Conservation (phyloP, 768 basidiomycete species). For the Russula sp. region DNA sequence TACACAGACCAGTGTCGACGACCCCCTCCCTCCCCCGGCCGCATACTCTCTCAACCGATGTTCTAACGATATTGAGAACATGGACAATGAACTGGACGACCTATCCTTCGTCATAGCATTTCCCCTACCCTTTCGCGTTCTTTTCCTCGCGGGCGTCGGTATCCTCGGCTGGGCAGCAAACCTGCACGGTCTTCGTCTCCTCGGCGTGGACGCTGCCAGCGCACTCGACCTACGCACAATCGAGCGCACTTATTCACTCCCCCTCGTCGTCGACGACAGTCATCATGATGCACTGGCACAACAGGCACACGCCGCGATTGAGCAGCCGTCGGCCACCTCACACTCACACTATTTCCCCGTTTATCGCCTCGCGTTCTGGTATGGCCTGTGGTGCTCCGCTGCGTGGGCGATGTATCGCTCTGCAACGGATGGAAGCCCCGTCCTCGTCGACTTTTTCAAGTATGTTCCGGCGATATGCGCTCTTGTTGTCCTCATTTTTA, state of each 20-base stretch:
- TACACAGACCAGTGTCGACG: too few species aligned
- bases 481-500: slow-evolving; percentile 51
- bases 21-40: too few species aligned
- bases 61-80: slow-evolving; percentile 13
- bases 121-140: slow-evolving; percentile 90
- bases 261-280: slow-evolving; percentile 32
- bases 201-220: slow-evolving; percentile 69
- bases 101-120: slow-evolving; percentile 55
- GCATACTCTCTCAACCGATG: background rate
- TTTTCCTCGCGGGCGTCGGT: slow-evolving; percentile 73
- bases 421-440: slow-evolving; percentile 54
- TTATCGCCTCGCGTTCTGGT: slow-evolving; percentile 66
- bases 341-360: slow-evolving; percentile 61
- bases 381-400: slow-evolving; percentile 55
- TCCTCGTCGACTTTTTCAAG: slow-evolving; percentile 69
- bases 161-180: slow-evolving; percentile 92
- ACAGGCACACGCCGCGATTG: slow-evolving; percentile 33
- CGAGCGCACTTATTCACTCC: slow-evolving; percentile 31
- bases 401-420: slow-evolving; percentile 71
- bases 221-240: slow-evolving; percentile 58
- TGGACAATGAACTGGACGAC: slow-evolving; percentile 39
- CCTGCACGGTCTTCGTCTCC: slow-evolving; percentile 72
- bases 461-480: slow-evolving; percentile 70
- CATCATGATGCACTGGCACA: too few species aligned
- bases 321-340: slow-evolving; percentile 39